Percentiles rank a stretch among this genome's conserved stretches.
Conservation (phyloP, 768 basidiomycete species). For the Panellus pusillus region DNA sequence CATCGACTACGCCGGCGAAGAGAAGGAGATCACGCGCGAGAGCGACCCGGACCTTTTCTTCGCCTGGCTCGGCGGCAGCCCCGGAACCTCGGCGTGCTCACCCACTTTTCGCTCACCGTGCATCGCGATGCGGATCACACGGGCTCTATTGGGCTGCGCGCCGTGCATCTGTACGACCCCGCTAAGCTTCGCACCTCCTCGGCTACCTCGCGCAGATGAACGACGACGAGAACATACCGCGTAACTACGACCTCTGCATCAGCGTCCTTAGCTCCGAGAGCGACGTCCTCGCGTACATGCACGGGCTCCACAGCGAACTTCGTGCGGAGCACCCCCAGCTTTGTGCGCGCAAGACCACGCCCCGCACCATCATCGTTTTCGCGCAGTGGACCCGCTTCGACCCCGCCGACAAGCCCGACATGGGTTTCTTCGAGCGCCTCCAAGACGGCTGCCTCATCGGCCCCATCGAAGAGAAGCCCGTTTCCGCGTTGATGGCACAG, state of each 20-base stretch:
- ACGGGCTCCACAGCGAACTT: slow-evolving; percentile 1
- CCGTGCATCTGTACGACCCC: slow-evolving; percentile 9
- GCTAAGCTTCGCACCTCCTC: slow-evolving; percentile 3
- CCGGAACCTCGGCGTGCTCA: slow-evolving; percentile 12
- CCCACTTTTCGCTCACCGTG: slow-evolving; percentile 6
- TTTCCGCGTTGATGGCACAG: slow-evolving; percentile 3
- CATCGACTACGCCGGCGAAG: slow-evolving; percentile 7
- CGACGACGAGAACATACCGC: slow-evolving; percentile 6
- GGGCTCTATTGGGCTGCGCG: slow-evolving; percentile 9
- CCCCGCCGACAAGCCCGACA: slow-evolving; percentile 8
- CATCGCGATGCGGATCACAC: slow-evolving; percentile 7
- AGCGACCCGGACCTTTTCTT: slow-evolving; percentile 10
- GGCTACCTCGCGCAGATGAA: slow-evolving; percentile 11
- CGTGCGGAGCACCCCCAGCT: slow-evolving; percentile 6
- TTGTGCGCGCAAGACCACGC: neutral
- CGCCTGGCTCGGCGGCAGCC: slow-evolving; percentile 12
- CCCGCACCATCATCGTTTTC: slow-evolving; percentile 9
- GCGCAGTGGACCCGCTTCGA: slow-evolving; percentile 4
- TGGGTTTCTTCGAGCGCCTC: slow-evolving; percentile 7
- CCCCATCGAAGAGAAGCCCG: slow-evolving; percentile 2
- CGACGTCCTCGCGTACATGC: slow-evolving; percentile 4
- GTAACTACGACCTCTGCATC: slow-evolving; percentile 11
- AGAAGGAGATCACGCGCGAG: slow-evolving; percentile 6
- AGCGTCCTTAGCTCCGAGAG: slow-evolving; percentile 9
- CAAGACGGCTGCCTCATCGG: neutral